Base-by-base conservation (phyloP, 192 early-diverging fungal genomes). In the Coemansia sp. region DNA sequence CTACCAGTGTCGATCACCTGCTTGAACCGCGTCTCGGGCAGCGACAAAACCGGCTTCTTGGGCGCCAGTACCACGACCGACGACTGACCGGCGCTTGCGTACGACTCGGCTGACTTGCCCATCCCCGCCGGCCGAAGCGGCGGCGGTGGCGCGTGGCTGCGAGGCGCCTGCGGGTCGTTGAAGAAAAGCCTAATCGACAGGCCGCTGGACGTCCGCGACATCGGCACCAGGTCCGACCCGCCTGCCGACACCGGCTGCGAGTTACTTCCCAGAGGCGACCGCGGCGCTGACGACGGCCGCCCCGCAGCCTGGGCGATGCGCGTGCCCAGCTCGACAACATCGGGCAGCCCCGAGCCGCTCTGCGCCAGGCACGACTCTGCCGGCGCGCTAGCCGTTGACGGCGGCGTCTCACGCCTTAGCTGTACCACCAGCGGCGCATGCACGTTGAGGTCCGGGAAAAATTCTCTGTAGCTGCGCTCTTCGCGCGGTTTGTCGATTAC, bases 381-480 rank as follows among this genome's bases (percentile, higher is more conserved):
- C 8, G 39, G 41, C 41, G 39, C 61, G 61, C 45, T 51, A 45
- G 39, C 36, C 1, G 35, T 51, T 11, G 22, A 33, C 8, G 51
- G 22, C 64, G 38, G 12, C 39, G 45, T 12, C 20, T 36, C 45
- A 12, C 67, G 35, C 5, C 32, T 53, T 12, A 69, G 45, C 59
- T 55, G 60, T 15, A 76, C 71, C 8, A 18, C 52, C 58, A 76
- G 80, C 14, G 78, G 79, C 39, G 70, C 45, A 34, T 78, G 57
- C 8, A 87, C 71, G 62, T 91, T 87, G 51, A 97, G 83, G 71
- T 92, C 92, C 2, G 95, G 93, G 70, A 92, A 94, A 41, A 91
- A 90, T 51, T 92, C 92, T 22, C 85, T 79, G 71, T 89, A 95
- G 18, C 91, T 86, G 52, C 90, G 87, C 76, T 97, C 95, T 78